Evolutionary conservation across 225 moss, liverwort and hornwort species (phyloP).

Genomic region (Polytrichum formosum): DNA sequence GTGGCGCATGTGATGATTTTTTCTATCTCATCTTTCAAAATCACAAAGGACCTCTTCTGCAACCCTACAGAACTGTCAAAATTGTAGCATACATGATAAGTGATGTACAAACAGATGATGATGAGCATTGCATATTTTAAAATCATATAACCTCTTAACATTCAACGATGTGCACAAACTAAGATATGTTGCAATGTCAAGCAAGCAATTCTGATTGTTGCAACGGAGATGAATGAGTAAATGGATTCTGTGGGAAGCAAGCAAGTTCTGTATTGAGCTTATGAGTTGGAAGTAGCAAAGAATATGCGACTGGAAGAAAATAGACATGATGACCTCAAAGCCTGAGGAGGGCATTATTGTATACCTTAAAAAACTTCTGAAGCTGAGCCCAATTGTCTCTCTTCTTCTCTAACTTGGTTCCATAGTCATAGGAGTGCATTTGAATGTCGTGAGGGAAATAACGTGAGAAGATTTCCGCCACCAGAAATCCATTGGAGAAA

Average conservation of each 20-base stretch:
- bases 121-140: too few species aligned
- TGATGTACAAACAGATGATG: too few species aligned
- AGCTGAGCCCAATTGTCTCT: slow-evolving; percentile 86
- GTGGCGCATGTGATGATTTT: slow-evolving; percentile 65
- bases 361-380: slow-evolving; percentile 76
- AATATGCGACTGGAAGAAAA: neutral
- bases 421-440: slow-evolving; percentile 94
- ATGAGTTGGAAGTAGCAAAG: neutral
- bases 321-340: too few species aligned
- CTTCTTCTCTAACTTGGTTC: slow-evolving; percentile 70
- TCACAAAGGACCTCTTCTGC: slow-evolving; percentile 70
- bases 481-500: slow-evolving; percentile 93
- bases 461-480: slow-evolving; percentile 91
- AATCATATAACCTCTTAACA: too few species aligned
- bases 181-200: too few species aligned
- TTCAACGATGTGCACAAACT: too few species aligned
- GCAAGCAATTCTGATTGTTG: too few species aligned
- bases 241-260: neutral
- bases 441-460: slow-evolving; percentile 80
- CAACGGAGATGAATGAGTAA: too few species aligned
- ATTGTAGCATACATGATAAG: neutral
- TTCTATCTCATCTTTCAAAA: slow-evolving; percentile 79
- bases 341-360: neutral
- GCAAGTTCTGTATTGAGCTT: neutral
- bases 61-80: slow-evolving; percentile 7